Evolutionary conservation across 768 basidiomycete genomes (phyloP).

Genomic region (Imleria badia): DNA sequence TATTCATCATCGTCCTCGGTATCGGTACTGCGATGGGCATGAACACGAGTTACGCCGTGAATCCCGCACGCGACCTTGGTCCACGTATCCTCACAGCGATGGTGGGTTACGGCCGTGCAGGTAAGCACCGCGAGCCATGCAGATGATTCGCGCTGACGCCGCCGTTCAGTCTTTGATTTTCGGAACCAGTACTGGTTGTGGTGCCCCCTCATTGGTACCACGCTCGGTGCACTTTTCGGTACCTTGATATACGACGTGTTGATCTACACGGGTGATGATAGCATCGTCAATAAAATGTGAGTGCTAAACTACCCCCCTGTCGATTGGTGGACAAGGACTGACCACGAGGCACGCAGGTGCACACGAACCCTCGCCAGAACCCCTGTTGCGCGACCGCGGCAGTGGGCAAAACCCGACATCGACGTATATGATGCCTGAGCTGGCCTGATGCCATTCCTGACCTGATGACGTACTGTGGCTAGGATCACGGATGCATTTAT

Average conservation of each 20-base stretch:
- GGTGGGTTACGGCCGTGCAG: slow-evolving; percentile 55
- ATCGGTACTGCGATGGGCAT: slow-evolving; percentile 55
- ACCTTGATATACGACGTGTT: slow-evolving; percentile 54
- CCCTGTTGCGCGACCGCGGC: neutral
- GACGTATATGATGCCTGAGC: neutral
- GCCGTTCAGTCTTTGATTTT: slow-evolving; percentile 17
- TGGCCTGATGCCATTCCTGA: neutral
- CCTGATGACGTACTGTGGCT: neutral
- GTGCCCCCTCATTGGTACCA: slow-evolving; percentile 57
- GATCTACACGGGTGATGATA: slow-evolving; percentile 53
- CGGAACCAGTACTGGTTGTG: slow-evolving; percentile 66
- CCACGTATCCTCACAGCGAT: slow-evolving; percentile 62
- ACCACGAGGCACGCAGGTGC: slow-evolving; percentile 1
- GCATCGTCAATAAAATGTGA: slow-evolving; percentile 49
- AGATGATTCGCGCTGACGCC: neutral
- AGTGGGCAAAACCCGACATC: neutral
- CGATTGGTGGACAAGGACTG: neutral
- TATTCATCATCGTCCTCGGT: slow-evolving; percentile 56
- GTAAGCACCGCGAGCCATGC: slow-evolving; percentile 6
- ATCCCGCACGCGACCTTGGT: slow-evolving; percentile 67
- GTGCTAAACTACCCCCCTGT: neutral
- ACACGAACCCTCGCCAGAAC: neutral
- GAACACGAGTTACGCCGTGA: slow-evolving; percentile 62
- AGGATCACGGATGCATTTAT: neutral
- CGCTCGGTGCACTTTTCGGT: slow-evolving; percentile 54